Evolutionary conservation across 2,329 filamentous ascomycete species (phyloP), one percentile per base, ranked within the genome.

Genomic region (Orbilia quercus): DNA sequence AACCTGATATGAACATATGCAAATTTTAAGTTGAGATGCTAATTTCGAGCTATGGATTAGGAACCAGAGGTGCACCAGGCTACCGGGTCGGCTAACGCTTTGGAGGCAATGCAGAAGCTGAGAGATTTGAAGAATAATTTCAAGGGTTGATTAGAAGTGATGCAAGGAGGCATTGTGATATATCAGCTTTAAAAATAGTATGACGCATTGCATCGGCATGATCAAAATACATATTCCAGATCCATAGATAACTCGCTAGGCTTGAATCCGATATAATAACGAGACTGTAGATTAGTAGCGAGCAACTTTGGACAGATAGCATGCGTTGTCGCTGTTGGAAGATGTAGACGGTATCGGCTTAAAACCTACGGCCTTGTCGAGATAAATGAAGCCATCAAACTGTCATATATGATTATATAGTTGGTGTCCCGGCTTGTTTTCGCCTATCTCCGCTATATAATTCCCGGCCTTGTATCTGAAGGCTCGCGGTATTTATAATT

Each of bases 21-120:
- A 16, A 14, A 38, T 63, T 42, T 23, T n/a, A 34, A 23, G 28
- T 34, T 22, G 22, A 44, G 7, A 28, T 44, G 16, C 40, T 60
- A 31, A 45, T 11, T 18, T 9, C 9, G 22, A 12, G 25, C 1
- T 7, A 14, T 31, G 38, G 54, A 6, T 23, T 64, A 92, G 86
- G 93, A 97, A 77, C 90, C 92, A 0, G 87, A 86, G 74, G 89
- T 99, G 60, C 91, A 96, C 79, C 90, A 92, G 82, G 89, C 86
- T 9, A 95, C 92, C 0, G 92, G 92, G 44, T 88, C 92, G 82
- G 91, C 87, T 0, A 87, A 93, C 42, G 89, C 92, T 0, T 84
- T 94, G 1, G 88, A 90, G 54, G 92, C 97, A 14, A 96, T 99
- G 91, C 86, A 85, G 31, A 89, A 89, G 78, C 82, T 98, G 78